phyloP scores from a whole-genome alignment of 495 filamentous ascomycete species.

The Bacidia rubella region DNA sequence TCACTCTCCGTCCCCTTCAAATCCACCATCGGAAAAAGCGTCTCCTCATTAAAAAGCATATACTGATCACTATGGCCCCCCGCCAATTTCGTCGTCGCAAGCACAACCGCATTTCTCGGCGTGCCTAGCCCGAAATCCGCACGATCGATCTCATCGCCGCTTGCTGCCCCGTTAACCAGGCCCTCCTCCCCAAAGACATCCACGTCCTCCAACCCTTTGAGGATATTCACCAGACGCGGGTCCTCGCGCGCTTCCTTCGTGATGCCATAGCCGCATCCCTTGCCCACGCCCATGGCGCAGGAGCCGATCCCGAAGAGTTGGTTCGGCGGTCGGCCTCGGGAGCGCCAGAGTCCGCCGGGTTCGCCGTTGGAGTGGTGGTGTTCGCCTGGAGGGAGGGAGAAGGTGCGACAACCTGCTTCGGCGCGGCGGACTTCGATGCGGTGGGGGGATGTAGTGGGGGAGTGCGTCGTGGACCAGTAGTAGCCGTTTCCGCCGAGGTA shows the following conservation, averaged over 20 bases:
- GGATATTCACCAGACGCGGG: neutral
- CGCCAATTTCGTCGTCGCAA: slow-evolving; percentile 18
- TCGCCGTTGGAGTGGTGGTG: slow-evolving; percentile 14
- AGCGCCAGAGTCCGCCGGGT: slow-evolving; percentile 10
- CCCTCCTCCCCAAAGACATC: slow-evolving; percentile 7
- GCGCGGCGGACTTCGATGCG: slow-evolving; percentile 24
- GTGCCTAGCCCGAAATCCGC: slow-evolving; percentile 18
- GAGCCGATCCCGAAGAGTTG: slow-evolving; percentile 20
- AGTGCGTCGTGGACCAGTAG: slow-evolving; percentile 18
- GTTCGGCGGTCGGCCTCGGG: slow-evolving; percentile 21
- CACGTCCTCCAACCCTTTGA: slow-evolving; percentile 4
- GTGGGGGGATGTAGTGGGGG: slow-evolving; percentile 14
- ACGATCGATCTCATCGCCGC: slow-evolving; percentile 24
- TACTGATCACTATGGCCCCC: slow-evolving; percentile 20
- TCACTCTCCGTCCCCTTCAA: slow-evolving; percentile 17
- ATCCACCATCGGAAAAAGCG: slow-evolving; percentile 21
- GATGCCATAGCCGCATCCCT: slow-evolving; percentile 15
- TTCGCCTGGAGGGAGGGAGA: slow-evolving; percentile 19
- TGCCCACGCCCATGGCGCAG: slow-evolving; percentile 19
- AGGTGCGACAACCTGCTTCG: slow-evolving; percentile 21
- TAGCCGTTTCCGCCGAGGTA: slow-evolving; percentile 26
- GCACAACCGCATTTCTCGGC: slow-evolving; percentile 17
- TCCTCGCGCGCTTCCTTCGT: slow-evolving; percentile 1
- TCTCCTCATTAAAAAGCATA: slow-evolving; percentile 23
- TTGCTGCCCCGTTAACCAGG: slow-evolving; percentile 13